These are phyloP conservation scores for Sodiomyces alkalinus DNA, from an alignment of 2,329 filamentous ascomycete genomes.

Conservation along the genomic window DNA sequence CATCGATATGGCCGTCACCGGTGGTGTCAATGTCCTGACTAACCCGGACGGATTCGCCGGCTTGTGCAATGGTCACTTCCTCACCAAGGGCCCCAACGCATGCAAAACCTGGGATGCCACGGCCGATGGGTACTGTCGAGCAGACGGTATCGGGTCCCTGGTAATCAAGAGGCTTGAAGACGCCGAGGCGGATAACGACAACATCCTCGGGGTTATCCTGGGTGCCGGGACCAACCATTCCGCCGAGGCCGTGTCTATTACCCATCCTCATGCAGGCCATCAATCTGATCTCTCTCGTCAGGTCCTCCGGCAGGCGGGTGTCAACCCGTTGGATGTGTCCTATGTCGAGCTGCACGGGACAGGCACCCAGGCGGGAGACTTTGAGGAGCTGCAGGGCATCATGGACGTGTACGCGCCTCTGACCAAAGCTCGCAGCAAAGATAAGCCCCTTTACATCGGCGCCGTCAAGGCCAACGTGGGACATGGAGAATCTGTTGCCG, in stretches of 20 bases:
- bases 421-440: slow-evolving; percentile 25
- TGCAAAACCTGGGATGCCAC: slow-evolving; percentile 72
- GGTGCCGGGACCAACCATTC: slow-evolving; percentile 70
- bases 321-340: slow-evolving; percentile 62
- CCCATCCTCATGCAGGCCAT: slow-evolving; percentile 63
- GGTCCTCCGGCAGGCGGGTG: slow-evolving; percentile 55
- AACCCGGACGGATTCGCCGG: slow-evolving; percentile 70
- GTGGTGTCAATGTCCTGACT: slow-evolving; percentile 63
- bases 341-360: slow-evolving; percentile 89
- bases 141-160: slow-evolving; percentile 59
- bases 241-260: slow-evolving; percentile 68
- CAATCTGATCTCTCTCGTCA: slow-evolving; percentile 57
- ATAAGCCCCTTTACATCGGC: slow-evolving; percentile 44
- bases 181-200: slow-evolving; percentile 63
- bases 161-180: slow-evolving; percentile 70
- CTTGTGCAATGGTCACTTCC: slow-evolving; percentile 60
- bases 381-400: slow-evolving; percentile 68
- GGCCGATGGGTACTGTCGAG: slow-evolving; percentile 72
- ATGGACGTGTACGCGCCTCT: slow-evolving; percentile 36
- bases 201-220: slow-evolving; percentile 59
- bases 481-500: slow-evolving; percentile 46
- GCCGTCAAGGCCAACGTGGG: slow-evolving; percentile 51
- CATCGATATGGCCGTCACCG: slow-evolving; percentile 67
- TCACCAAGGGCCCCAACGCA: slow-evolving; percentile 60
- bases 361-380: slow-evolving; percentile 73